Evolutionary conservation across 495 filamentous ascomycete species (phyloP).

Genomic region (Annulohypoxylon bovei): DNA sequence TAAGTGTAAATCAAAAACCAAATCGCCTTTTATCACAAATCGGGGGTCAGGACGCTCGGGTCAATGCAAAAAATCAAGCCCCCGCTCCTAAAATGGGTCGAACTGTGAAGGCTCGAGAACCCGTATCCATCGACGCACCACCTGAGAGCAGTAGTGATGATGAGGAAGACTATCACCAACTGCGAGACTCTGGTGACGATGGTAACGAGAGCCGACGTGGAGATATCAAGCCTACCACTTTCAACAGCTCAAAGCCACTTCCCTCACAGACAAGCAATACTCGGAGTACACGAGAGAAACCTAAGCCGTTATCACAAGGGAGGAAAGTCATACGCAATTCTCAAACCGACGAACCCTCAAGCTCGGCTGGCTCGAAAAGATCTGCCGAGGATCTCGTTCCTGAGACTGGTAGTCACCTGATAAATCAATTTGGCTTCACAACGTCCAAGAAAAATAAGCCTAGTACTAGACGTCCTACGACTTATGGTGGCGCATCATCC

Average conservation of each 20-base stretch:
- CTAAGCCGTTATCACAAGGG: background rate
- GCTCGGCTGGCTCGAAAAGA: conserved; percentile 44
- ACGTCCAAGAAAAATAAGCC: conserved; percentile 16
- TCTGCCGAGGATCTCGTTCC: conserved; percentile 23
- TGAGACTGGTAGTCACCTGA: conserved; percentile 15
- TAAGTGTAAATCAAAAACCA: conserved; percentile 13
- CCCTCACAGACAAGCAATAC: conserved; percentile 3
- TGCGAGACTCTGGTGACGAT: conserved; percentile 34
- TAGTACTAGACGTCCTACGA: background rate
- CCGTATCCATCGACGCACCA: conserved; percentile 36
- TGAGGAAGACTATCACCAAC: conserved; percentile 30
- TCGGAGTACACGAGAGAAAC: background rate
- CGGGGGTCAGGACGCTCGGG: background rate
- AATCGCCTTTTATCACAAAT: conserved; percentile 21
- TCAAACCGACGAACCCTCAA: conserved; percentile 21
- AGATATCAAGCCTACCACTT: conserved; percentile 39
- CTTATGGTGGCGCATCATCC: conserved; percentile 23
- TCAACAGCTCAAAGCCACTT: conserved; percentile 11
- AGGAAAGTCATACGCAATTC: background rate
- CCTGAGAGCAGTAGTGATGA: conserved; percentile 44
- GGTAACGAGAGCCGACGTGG: conserved; percentile 11
- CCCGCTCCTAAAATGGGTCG: conserved; percentile 1
- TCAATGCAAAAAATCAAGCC: conserved; percentile 4
- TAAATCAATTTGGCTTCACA: background rate
- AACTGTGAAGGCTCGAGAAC: conserved; percentile 12